phyloP scores from a whole-genome alignment of 1,284 basidiomycete genomes.

The Sphaerobolus stellatus region DNA sequence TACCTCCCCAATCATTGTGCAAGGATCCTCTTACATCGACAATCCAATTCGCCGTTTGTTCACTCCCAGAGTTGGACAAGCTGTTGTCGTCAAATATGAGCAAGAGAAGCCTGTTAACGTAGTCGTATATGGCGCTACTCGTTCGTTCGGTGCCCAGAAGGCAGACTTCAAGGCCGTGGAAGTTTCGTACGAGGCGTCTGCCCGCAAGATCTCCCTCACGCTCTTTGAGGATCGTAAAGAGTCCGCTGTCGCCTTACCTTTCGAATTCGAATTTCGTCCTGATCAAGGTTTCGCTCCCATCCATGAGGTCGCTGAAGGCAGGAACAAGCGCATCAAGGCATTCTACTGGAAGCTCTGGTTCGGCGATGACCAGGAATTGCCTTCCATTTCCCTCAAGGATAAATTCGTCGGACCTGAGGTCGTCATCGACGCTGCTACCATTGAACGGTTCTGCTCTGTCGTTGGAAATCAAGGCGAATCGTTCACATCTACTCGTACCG shows the following conservation, averaged over 20 bases:
- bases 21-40: slow-evolving; percentile 80
- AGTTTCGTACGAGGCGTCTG: slow-evolving; percentile 57
- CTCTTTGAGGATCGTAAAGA: slow-evolving; percentile 85
- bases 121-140: slow-evolving; percentile 72
- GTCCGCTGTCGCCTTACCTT: slow-evolving; percentile 74
- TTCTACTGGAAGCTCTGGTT: slow-evolving; percentile 99
- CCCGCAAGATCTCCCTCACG: slow-evolving; percentile 68
- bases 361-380: slow-evolving; percentile 76
- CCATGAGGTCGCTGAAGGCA: slow-evolving; percentile 83
- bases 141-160: slow-evolving; percentile 77
- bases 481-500: slow-evolving; percentile 78
- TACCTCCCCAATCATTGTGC: slow-evolving; percentile 80
- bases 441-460: slow-evolving; percentile 91
- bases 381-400: slow-evolving; percentile 72
- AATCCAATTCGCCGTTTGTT: slow-evolving; percentile 91
- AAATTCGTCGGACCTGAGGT: slow-evolving; percentile 84
- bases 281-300: slow-evolving; percentile 90
- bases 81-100: slow-evolving; percentile 59
- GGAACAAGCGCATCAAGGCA: slow-evolving; percentile 91
- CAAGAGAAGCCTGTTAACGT: slow-evolving; percentile 55
- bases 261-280: slow-evolving; percentile 87
- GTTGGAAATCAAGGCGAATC: slow-evolving; percentile 91
- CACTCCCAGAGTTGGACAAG: slow-evolving; percentile 78
- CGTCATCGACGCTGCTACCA: slow-evolving; percentile 68
- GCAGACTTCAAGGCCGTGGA: slow-evolving; percentile 82